Percentiles rank a stretch among this genome's conserved stretches.
Conservation (phyloP, 1,284 basidiomycete species). For the Mycosarcoma maydis region DNA sequence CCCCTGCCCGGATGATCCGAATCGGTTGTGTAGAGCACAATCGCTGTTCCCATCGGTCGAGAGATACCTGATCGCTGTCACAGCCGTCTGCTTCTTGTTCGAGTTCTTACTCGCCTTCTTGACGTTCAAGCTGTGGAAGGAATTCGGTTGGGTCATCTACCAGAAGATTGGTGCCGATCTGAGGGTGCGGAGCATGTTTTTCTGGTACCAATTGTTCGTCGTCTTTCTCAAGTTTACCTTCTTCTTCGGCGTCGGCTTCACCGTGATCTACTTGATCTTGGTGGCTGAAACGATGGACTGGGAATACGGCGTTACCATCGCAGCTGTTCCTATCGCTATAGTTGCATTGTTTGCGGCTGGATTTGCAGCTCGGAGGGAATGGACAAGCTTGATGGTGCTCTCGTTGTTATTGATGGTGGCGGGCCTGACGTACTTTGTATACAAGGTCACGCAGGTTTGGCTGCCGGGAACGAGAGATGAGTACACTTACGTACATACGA, state of each 20-base stretch:
- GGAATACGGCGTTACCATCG: slow-evolving; percentile 57
- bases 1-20: slow-evolving; percentile 28
- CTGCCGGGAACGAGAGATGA: slow-evolving; percentile 37
- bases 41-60: slow-evolving; percentile 45
- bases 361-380: slow-evolving; percentile 51
- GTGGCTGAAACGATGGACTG: slow-evolving; percentile 49
- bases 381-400: slow-evolving; percentile 51
- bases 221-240: slow-evolving; percentile 60
- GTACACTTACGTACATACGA: slow-evolving; percentile 53
- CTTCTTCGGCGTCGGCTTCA: slow-evolving; percentile 58
- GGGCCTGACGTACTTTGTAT: slow-evolving; percentile 51
- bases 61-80: slow-evolving; percentile 51
- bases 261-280: slow-evolving; percentile 57
- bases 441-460: slow-evolving; percentile 54
- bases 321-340: slow-evolving; percentile 53
- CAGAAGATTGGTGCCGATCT: slow-evolving; percentile 60
- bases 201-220: slow-evolving; percentile 61
- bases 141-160: slow-evolving; percentile 62
- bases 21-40: slow-evolving; percentile 23
- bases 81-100: slow-evolving; percentile 45
- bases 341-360: slow-evolving; percentile 50
- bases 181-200: slow-evolving; percentile 45
- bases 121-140: slow-evolving; percentile 50
- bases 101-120: slow-evolving; percentile 45
- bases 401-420: slow-evolving; percentile 49